These are phyloP conservation scores for Phytophthora constricta DNA, from an alignment of 352 stramenopile genomes.

Conservation along the genomic window DNA sequence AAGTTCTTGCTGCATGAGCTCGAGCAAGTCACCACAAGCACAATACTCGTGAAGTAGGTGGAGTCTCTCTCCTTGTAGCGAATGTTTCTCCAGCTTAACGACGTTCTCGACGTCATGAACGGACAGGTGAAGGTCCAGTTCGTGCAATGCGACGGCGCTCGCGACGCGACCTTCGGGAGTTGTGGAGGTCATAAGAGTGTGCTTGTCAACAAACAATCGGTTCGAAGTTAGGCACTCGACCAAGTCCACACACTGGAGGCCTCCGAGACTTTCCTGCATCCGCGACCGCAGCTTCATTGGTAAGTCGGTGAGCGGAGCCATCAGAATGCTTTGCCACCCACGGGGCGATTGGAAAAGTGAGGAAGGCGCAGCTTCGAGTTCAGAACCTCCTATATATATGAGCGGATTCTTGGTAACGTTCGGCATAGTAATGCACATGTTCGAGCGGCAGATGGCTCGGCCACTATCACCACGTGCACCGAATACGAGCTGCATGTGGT, in stretches of 20 bases:
- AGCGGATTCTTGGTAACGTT: slow-evolving; percentile 20
- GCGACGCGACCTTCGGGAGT: slow-evolving; percentile 31
- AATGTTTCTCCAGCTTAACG: slow-evolving; percentile 56
- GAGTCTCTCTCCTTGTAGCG: slow-evolving; percentile 57
- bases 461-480: no score
- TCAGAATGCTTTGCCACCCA: slow-evolving; percentile 18
- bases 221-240: slow-evolving; percentile 40
- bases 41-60: slow-evolving; percentile 78
- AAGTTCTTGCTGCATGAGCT: slow-evolving; percentile 55
- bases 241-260: slow-evolving; percentile 63
- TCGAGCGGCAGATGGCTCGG: neutral
- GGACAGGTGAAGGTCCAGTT: slow-evolving; percentile 74
- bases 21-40: slow-evolving; percentile 62
- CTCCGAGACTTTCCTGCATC: slow-evolving; percentile 43
- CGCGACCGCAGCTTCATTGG: slow-evolving; percentile 33
- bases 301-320: slow-evolving; percentile 6
- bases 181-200: slow-evolving; percentile 50
- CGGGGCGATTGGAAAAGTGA: slow-evolving; percentile 28
- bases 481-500: neutral
- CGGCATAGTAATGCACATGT: neutral
- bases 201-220: slow-evolving; percentile 64
- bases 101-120: slow-evolving; percentile 46
- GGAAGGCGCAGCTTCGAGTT: neutral
- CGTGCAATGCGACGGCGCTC: slow-evolving; percentile 55
- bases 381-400: slow-evolving; percentile 1